These are phyloP conservation scores for barley (Hordeum vulgare) DNA, from an alignment of 176 grass and related monocot species.

Conservation along the genomic window DNA sequence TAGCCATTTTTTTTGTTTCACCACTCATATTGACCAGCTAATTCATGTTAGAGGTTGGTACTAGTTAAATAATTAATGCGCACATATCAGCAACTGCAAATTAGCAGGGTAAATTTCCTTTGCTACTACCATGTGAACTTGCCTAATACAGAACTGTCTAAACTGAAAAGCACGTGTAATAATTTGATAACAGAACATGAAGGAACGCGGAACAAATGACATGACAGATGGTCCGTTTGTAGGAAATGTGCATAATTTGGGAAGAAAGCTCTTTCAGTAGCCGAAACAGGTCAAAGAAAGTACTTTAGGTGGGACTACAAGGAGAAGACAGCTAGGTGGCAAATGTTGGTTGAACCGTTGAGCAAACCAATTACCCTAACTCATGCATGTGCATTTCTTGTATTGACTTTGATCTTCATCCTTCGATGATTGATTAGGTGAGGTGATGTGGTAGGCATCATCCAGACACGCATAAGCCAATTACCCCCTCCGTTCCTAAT, in stretches of 20 bases:
- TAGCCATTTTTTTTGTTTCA: neutral
- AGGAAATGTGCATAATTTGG: neutral
- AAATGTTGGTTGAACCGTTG: conserved; percentile 24
- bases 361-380: conserved; percentile 16
- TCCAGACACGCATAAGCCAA: no score
- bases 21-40: neutral
- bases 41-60: neutral
- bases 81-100: neutral
- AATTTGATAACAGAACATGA: neutral
- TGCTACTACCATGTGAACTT: neutral
- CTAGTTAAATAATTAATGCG: neutral
- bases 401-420: neutral
- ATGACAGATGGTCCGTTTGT: neutral
- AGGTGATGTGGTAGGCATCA: neutral
- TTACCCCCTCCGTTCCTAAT: no score
- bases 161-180: neutral
- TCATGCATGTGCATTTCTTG: neutral
- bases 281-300: neutral
- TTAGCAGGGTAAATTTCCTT: neutral
- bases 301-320: no score
- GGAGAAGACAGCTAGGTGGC: neutral
- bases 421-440: conserved; percentile 7
- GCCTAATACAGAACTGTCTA: neutral
- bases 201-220: neutral
- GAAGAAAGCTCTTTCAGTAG: neutral